Base-by-base conservation (phyloP, 148 eudicot genomes). In the Cornus suecica region DNA sequence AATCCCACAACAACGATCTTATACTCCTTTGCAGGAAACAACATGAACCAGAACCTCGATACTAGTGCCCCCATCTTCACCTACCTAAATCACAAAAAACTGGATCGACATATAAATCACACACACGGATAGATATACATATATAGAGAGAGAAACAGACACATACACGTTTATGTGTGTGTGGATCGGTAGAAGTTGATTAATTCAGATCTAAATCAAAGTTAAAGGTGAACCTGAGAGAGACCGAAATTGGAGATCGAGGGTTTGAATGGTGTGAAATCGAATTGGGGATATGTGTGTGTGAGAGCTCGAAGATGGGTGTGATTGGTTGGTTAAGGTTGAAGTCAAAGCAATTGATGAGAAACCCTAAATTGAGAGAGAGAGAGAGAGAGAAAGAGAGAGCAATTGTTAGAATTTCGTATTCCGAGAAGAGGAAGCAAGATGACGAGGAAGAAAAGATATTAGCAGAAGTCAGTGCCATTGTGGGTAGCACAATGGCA, bases 21-120 rank as follows among this genome's bases (percentile, higher is more conserved):
- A 67, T 95, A 95, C 82, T 95, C 99, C 85, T 93, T 95, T 8
- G 99, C 97, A 31, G 98, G 99, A 67, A 95, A 93, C 85, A 93
- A 68, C 97, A 93, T 95, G 93, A 95, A 95, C 98, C 99, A 95
- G 75, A 95, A 87, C 81, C 45, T 93, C 56, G 99, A 93, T 60
- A 95, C 80, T 1, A 95, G 74, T 52, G 90, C 98, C 73, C 99
- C 99, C 97, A 95, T 95, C 76, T 79, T 74, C n/a, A 26, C 68
- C 67, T 51, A 62, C 24, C 67, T 51, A 62, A 23, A 27, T 28
- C 67, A 41, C 69, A 7, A 14, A 58, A 58, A 22, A 22, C 2
- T 58, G 23, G 20, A n/a, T 58, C 62, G n/a, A 58, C 62, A 22
- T 3, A 58, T 20, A n/a, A 58, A 58, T n/a, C 3, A 58, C 24